Percentiles rank a stretch among this genome's conserved stretches.
Evolutionary conservation across 192 early-diverging fungal species (phyloP).

Genomic region (Linnemannia elongata): DNA sequence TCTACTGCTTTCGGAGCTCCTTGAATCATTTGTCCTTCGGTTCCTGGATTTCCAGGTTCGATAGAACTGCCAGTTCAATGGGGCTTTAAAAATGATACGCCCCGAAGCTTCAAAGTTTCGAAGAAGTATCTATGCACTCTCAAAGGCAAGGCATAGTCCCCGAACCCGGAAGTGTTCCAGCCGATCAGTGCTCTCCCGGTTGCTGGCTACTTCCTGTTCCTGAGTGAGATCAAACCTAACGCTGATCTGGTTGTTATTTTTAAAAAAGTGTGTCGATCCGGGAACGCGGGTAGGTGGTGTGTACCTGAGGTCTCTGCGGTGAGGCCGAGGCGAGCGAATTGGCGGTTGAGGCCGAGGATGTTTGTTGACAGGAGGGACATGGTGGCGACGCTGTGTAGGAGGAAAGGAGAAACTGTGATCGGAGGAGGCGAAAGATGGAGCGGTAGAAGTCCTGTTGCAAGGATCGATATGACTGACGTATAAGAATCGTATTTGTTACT

Average conservation of each 20-base stretch:
- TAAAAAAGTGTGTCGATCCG: too few relatives aligned
- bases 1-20: too few relatives aligned
- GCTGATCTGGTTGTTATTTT: background rate
- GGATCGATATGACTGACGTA: background rate
- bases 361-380: conserved; percentile 46
- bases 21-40: too few relatives aligned
- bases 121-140: too few relatives aligned
- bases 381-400: conserved; percentile 2
- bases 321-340: conserved; percentile 28
- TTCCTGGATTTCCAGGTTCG: too few relatives aligned
- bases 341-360: conserved; percentile 38
- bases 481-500: background rate
- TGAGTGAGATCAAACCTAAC: background rate
- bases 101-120: background rate
- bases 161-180: background rate
- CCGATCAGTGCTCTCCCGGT: background rate
- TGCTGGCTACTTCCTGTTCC: background rate
- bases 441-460: background rate
- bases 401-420: background rate
- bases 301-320: conserved; percentile 49
- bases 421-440: background rate
- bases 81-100: background rate
- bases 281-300: background rate
- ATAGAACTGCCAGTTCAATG: background rate
- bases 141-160: background rate